A percentile compares a stretch with the other conserved stretches of the same genome.
phyloP scores from a whole-genome alignment of 2,329 filamentous ascomycete genomes.

The Huntiella omanensis region DNA sequence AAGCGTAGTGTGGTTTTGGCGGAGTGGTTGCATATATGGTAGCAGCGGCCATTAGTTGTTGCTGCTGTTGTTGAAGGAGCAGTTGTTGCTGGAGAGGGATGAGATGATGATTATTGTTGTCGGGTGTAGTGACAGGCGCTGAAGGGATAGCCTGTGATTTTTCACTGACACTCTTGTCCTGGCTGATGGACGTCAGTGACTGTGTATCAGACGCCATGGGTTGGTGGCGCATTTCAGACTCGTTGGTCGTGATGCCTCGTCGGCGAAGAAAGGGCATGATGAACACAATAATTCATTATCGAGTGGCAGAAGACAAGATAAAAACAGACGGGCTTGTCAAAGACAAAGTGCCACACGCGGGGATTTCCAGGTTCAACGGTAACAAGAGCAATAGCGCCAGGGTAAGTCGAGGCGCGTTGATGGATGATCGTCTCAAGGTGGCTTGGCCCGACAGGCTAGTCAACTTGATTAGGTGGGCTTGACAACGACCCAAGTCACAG shows the following conservation, averaged over 20 bases:
- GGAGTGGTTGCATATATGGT: not conserved
- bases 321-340: not conserved
- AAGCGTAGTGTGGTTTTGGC: not conserved
- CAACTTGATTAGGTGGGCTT: no score
- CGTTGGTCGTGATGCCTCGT: conserved; percentile 39
- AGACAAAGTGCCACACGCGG: conserved; percentile 2
- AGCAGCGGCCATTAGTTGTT: not conserved
- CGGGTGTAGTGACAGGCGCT: conserved; percentile 10
- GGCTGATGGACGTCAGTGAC: conserved; percentile 11
- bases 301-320: conserved; percentile 12
- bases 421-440: not conserved
- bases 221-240: conserved; percentile 38
- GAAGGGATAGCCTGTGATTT: no score
- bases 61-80: not conserved
- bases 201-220: conserved; percentile 18
- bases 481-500: no score
- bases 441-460: not conserved
- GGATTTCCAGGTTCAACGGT: not conserved
- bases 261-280: conserved; percentile 43
- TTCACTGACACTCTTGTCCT: conserved; percentile 5
- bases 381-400: not conserved
- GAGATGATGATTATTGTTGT: conserved; percentile 8
- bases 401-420: not conserved
- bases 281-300: conserved; percentile 21
- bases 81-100: conserved; percentile 7